Evolutionary conservation across 495 filamentous ascomycete species (phyloP).

Genomic region (Penicillium simplicissimum): DNA sequence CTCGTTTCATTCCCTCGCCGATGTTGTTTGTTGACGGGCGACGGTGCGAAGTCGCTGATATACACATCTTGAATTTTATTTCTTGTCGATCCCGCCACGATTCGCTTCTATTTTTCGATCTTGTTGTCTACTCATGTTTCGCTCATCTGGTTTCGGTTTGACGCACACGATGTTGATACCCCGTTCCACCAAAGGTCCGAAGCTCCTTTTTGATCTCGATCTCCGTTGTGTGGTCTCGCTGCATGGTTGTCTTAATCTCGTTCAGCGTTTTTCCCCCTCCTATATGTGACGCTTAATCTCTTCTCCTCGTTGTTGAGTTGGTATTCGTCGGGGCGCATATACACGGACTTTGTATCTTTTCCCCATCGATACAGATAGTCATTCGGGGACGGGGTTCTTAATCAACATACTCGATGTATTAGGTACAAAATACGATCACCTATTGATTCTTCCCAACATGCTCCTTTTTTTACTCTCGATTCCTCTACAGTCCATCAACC

Average conservation of each 20-base stretch:
- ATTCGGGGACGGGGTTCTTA: conserved; percentile 16
- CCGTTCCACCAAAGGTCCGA: conserved; percentile 25
- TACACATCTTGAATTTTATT: conserved; percentile 14
- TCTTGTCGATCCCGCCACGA: conserved; percentile 13
- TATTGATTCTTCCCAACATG: conserved; percentile 7
- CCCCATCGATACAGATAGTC: conserved; percentile 14
- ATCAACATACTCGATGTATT: conserved; percentile 18
- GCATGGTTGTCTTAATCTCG: conserved; percentile 13
- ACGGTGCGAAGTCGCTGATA: conserved; percentile 22
- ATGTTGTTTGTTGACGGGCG: conserved; percentile 28
- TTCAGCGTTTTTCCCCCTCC: conserved; percentile 11
- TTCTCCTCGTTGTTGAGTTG: conserved; percentile 2
- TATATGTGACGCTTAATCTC: background rate
- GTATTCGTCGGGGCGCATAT: conserved; percentile 12
- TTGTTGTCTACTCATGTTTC: conserved; percentile 15
- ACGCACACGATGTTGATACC: conserved; percentile 48
- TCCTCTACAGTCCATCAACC: no score
- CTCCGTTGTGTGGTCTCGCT: conserved; percentile 8
- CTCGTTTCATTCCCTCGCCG: conserved; percentile 13
- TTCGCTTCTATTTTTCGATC: conserved; percentile 19
- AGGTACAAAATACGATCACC: conserved; percentile 25
- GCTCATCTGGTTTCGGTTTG: conserved; percentile 14
- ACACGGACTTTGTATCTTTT: conserved; percentile 20
- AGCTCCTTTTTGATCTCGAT: conserved; percentile 9
- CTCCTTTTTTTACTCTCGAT: no score